phyloP scores from a whole-genome alignment of 768 basidiomycete genomes.

The Mycena latifolia region DNA sequence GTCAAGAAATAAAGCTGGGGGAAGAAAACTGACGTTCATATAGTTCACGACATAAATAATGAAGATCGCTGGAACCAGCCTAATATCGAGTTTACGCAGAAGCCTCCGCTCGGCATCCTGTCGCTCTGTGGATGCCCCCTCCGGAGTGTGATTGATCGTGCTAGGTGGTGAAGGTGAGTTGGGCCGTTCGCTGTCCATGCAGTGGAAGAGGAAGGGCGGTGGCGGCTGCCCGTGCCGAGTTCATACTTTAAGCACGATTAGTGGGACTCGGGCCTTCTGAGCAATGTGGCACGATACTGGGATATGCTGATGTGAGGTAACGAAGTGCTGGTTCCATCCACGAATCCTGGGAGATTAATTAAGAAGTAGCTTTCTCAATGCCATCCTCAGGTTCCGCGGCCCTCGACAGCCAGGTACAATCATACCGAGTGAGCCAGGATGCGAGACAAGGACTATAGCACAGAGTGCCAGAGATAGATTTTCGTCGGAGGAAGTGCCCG shows the following conservation, averaged over 20 bases:
- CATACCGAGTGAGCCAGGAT: too few species aligned
- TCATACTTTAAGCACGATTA: slow-evolving; percentile 15
- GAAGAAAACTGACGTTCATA: slow-evolving; percentile 53
- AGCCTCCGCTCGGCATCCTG: slow-evolving; percentile 38
- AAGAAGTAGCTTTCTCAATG: not conserved
- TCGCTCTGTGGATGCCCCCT: not conserved
- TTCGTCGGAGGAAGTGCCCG: too few species aligned
- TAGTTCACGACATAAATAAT: slow-evolving; percentile 63
- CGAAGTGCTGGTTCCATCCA: not conserved
- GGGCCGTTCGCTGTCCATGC: slow-evolving; percentile 14
- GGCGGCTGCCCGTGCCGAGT: not conserved
- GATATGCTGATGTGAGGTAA: not conserved
- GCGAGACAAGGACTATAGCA: not conserved
- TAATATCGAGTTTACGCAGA: slow-evolving; percentile 55
- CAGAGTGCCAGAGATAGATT: too few species aligned
- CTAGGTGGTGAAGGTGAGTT: not conserved
- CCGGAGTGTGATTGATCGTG: slow-evolving; percentile 1
- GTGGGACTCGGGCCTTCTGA: slow-evolving; percentile 15
- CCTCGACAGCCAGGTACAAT: not conserved
- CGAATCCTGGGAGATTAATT: slow-evolving; percentile 10
- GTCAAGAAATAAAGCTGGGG: too few species aligned
- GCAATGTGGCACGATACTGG: slow-evolving; percentile 12
- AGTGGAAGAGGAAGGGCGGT: not conserved
- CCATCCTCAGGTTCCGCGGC: not conserved
- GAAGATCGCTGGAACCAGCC: slow-evolving; percentile 60